Percentiles rank a stretch among this genome's conserved stretches.
These are phyloP conservation scores for Phytophthora crassamura DNA, from an alignment of 352 stramenopile genomes.

Conservation along the genomic window DNA sequence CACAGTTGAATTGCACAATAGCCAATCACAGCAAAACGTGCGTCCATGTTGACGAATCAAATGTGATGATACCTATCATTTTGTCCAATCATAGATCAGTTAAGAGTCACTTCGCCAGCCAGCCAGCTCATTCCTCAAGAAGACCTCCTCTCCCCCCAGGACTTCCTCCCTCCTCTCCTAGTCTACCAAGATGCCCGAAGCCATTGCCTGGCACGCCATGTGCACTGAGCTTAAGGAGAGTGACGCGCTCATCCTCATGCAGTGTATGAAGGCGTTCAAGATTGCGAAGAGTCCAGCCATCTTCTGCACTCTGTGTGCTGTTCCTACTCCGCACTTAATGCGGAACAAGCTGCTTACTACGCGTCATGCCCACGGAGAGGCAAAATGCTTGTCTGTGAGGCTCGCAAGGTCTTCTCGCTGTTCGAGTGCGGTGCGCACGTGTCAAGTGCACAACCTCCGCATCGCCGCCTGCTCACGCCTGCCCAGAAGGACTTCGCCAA, in stretches of 20 bases:
- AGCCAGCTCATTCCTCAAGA: not conserved
- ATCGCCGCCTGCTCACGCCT: not conserved
- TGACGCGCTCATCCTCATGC: not conserved
- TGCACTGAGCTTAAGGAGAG: conserved; percentile 8
- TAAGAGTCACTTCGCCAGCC: not conserved
- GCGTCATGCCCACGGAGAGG: conserved; percentile 1
- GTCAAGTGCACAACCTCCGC: not conserved
- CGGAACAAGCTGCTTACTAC: conserved; percentile 8
- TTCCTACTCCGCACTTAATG: conserved; percentile 5
- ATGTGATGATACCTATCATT: too few relatives aligned
- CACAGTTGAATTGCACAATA: not conserved
- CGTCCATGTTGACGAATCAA: too few relatives aligned
- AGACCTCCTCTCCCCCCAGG: not conserved
- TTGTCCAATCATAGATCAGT: not conserved
- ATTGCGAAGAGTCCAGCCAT: not conserved
- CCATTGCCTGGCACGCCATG: not conserved
- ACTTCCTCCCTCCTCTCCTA: too few relatives aligned
- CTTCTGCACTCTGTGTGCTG: conserved; percentile 6
- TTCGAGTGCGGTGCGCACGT: conserved; percentile 5
- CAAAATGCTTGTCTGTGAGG: conserved; percentile 11
- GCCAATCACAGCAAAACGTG: not conserved
- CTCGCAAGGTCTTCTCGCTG: not conserved
- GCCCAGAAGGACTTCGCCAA: conserved; percentile 3
- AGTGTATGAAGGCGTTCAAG: conserved; percentile 23
- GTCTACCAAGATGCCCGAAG: not conserved